Percentiles rank a stretch among this genome's conserved stretches.
These are phyloP conservation scores for Podospora pseudocomata DNA, from an alignment of 495 filamentous ascomycete species.

Conservation along the genomic window DNA sequence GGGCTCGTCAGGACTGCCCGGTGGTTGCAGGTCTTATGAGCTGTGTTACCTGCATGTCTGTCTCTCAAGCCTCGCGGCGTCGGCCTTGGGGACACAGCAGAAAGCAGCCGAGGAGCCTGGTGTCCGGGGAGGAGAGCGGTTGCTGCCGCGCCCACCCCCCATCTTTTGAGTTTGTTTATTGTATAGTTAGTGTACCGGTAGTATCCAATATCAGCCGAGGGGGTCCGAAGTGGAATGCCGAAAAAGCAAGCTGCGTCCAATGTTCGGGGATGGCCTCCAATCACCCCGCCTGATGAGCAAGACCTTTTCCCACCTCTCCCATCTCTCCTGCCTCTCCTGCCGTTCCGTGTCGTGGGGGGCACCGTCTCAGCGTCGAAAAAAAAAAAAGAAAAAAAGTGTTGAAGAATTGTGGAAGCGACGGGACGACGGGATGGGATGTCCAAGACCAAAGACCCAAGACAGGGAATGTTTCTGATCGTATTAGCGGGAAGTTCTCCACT, in stretches of 20 bases:
- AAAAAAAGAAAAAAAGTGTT: background rate
- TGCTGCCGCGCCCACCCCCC: constrained; percentile 9
- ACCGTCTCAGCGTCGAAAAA: background rate
- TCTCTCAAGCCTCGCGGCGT: constrained; percentile 2
- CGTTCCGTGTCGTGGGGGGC: constrained; percentile 6
- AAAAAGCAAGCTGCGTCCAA: constrained; percentile 9
- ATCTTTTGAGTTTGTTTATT: background rate
- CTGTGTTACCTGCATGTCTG: background rate
- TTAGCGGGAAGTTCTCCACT: background rate
- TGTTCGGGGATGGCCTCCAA: constrained; percentile 3
- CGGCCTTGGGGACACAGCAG: constrained; percentile 6
- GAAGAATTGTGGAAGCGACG: constrained; percentile 1
- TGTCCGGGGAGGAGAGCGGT: background rate
- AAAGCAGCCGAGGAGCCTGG: background rate
- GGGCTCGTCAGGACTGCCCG: background rate
- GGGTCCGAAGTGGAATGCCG: background rate
- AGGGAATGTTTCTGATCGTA: background rate
- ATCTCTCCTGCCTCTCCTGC: background rate
- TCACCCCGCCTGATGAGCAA: background rate
- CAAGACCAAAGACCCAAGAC: background rate
- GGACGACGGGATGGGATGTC: background rate
- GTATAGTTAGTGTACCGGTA: background rate
- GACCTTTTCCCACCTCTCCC: background rate
- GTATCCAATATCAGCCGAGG: background rate
- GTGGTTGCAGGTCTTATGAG: background rate